Evolutionary conservation across 1,139 yeast genomes (phyloP).

Genomic region (Trichomonascaceae sp.): DNA sequence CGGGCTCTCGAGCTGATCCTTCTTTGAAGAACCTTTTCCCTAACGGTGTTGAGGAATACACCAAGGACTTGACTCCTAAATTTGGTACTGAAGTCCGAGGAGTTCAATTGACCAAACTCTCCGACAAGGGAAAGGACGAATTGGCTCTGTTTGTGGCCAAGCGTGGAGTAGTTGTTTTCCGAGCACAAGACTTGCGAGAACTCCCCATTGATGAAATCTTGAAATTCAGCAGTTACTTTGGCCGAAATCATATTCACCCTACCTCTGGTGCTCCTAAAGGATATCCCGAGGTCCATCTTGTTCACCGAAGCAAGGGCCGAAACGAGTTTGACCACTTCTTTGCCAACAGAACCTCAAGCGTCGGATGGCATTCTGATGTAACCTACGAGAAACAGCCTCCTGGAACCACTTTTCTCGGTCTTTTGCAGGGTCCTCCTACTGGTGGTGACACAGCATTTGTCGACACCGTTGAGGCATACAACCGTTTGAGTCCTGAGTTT

Average conservation of each 20-base stretch:
- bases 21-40: conserved; percentile 25
- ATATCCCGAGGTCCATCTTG: conserved; percentile 57
- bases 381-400: conserved; percentile 59
- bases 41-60: conserved; percentile 15
- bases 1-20: conserved; percentile 33
- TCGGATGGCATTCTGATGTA: conserved; percentile 53
- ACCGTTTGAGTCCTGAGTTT: conserved; percentile 50
- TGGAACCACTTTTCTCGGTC: conserved; percentile 49
- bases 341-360: conserved; percentile 26
- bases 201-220: conserved; percentile 45
- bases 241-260: conserved; percentile 23
- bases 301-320: conserved; percentile 29
- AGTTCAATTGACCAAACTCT: conserved; percentile 49
- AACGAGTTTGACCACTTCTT: conserved; percentile 18
- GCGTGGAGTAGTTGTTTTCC: conserved; percentile 60
- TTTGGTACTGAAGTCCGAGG: conserved; percentile 57
- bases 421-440: conserved; percentile 45
- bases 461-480: conserved; percentile 50
- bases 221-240: conserved; percentile 33
- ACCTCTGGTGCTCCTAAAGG: conserved; percentile 60
- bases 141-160: conserved; percentile 57
- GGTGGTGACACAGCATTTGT: conserved; percentile 61
- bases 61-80: conserved; percentile 42
- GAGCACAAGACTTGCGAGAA: conserved; percentile 57
- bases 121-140: conserved; percentile 51